Percentiles rank a stretch among this genome's conserved stretches.
Conservation (phyloP, 2,329 filamentous ascomycete genomes). For the Arthrobotrys megalospora region DNA sequence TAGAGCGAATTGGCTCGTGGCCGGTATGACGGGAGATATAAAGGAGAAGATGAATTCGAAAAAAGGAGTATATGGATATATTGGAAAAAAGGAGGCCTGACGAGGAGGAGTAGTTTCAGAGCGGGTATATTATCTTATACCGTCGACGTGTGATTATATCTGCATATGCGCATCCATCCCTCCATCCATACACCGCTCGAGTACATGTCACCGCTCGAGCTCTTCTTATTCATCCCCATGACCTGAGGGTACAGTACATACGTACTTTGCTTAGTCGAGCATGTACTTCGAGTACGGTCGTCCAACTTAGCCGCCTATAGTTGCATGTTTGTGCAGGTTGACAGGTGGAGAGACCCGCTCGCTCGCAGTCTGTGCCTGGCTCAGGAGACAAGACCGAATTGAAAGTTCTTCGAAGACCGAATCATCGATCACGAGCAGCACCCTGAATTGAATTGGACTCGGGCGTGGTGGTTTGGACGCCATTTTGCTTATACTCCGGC, state of each 20-base stretch:
- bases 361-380: constrained; percentile 23
- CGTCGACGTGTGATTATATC: neutral
- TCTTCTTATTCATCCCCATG: no score
- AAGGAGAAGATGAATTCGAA: neutral
- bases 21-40: neutral
- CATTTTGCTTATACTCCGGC: constrained; percentile 29
- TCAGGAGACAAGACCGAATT: constrained; percentile 27
- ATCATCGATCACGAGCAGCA: neutral
- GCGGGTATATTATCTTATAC: constrained; percentile 27
- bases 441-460: neutral
- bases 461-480: neutral
- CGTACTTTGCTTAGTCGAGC: no score
- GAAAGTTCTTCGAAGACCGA: neutral
- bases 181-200: neutral
- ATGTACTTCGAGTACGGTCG: neutral
- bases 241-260: no score
- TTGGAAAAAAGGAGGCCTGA: no score
- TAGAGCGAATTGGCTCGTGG: no score
- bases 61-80: no score
- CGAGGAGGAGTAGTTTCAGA: neutral
- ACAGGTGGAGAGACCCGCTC: constrained; percentile 6
- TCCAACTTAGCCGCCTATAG: constrained; percentile 18
- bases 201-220: neutral
- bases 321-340: constrained; percentile 4
- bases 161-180: neutral